Evolutionary conservation across 331 rosid species (phyloP).

Genomic region (Quercus tomentella): DNA sequence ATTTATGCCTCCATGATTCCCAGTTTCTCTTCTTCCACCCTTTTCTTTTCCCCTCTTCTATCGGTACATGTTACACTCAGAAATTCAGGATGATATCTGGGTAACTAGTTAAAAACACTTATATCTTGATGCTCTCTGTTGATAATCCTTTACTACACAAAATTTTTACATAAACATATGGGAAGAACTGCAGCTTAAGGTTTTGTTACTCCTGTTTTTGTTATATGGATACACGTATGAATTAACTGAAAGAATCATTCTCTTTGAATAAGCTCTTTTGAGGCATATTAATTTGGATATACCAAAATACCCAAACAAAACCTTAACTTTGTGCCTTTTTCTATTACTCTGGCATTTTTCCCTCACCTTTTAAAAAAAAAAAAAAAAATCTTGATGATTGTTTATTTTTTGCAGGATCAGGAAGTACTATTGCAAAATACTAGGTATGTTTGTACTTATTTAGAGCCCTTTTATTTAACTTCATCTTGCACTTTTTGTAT

Average conservation of each 20-base stretch:
- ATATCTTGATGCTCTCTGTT: background rate
- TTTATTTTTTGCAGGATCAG: conserved; percentile 62
- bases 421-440: conserved; percentile 58
- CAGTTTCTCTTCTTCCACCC: background rate
- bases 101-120: background rate
- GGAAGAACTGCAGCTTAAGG: conserved; percentile 9
- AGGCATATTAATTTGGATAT: background rate
- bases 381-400: conserved; percentile 16
- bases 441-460: conserved; percentile 54
- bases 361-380: background rate
- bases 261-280: background rate
- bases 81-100: background rate
- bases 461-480: conserved; percentile 9
- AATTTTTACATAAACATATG: background rate
- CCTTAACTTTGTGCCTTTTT: background rate
- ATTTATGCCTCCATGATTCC: background rate
- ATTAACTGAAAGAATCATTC: conserved; percentile 9
- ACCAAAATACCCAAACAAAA: background rate
- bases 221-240: conserved; percentile 15
- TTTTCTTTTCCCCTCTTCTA: background rate
- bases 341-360: background rate
- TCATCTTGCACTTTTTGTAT: conserved; percentile 9
- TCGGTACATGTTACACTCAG: background rate
- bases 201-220: conserved; percentile 4
- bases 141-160: background rate